phyloP scores from a whole-genome alignment of 495 filamentous ascomycete species.

The Penicillium canariense region DNA sequence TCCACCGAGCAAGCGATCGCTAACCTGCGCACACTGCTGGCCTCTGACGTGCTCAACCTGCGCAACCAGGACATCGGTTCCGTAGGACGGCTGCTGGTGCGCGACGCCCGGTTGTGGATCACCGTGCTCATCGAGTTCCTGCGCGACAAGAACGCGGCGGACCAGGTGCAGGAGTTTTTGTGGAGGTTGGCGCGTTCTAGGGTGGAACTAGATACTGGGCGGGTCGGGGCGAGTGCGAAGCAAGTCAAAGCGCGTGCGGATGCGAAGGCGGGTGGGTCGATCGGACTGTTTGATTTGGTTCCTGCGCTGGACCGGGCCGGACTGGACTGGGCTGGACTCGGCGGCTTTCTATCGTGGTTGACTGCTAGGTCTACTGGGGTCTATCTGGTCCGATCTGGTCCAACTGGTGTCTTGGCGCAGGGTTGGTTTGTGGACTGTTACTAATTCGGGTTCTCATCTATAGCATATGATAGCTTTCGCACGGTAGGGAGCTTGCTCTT shows the following conservation, averaged over 20 bases:
- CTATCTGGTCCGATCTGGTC: not conserved
- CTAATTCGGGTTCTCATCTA: conserved; percentile 19
- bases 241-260: conserved; percentile 72
- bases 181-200: conserved; percentile 78
- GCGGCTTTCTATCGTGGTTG: not conserved
- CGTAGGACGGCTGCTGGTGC: conserved; percentile 69
- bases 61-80: conserved; percentile 73
- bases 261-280: conserved; percentile 65
- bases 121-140: conserved; percentile 73
- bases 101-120: conserved; percentile 69
- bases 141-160: conserved; percentile 74
- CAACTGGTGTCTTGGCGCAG: not conserved
- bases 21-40: conserved; percentile 77
- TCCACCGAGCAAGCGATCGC: conserved; percentile 80
- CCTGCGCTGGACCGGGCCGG: not conserved
- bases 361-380: not conserved
- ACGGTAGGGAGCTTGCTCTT: conserved; percentile 81
- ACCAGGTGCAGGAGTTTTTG: conserved; percentile 87
- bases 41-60: conserved; percentile 74
- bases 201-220: conserved; percentile 64
- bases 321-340: not conserved
- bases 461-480: conserved; percentile 79
- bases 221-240: conserved; percentile 60
- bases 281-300: not conserved
- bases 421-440: not conserved